phyloP scores from a whole-genome alignment of 2,329 filamentous ascomycete species.

The Scedosporium minutisporum region DNA sequence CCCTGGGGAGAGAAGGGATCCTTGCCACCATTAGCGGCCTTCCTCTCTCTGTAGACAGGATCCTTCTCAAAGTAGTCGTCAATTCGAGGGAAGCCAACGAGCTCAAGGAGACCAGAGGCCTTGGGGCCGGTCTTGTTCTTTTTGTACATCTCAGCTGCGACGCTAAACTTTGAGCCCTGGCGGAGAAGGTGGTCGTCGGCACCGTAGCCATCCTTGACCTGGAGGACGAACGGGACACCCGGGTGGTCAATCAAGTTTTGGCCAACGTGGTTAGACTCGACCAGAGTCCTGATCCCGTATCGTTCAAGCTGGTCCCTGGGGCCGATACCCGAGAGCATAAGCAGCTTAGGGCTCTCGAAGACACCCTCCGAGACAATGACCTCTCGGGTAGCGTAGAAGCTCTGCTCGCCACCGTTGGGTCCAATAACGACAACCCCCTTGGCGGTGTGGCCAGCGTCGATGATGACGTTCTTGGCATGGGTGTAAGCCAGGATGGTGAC shows the following conservation, averaged over 20 bases:
- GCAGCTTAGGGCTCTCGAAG: conserved; percentile 15
- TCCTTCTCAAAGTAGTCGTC: conserved; percentile 41
- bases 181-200: conserved; percentile 32
- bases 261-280: conserved; percentile 33
- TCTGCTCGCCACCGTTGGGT: conserved; percentile 26
- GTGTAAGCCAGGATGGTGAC: conserved; percentile 26
- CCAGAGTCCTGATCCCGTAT: conserved; percentile 27
- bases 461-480: conserved; percentile 13
- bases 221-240: conserved; percentile 37
- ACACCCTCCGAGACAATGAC: conserved; percentile 12
- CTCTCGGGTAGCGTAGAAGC: conserved; percentile 30
- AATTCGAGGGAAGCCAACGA: conserved; percentile 48
- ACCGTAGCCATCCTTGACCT: conserved; percentile 29
- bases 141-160: conserved; percentile 25
- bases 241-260: conserved; percentile 39
- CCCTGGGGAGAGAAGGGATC: conserved; percentile 47
- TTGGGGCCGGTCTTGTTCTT: conserved; percentile 28
- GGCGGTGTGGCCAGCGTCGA: conserved; percentile 11
- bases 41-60: conserved; percentile 33
- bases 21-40: conserved; percentile 29
- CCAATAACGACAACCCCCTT: conserved; percentile 25
- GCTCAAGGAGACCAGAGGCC: conserved; percentile 31
- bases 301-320: conserved; percentile 21
- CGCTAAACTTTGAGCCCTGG: conserved; percentile 21
- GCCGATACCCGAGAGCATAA: conserved; percentile 24